These are phyloP conservation scores for Exserohilum turcica DNA, from an alignment of 2,329 filamentous ascomycete genomes.

Conservation along the genomic window DNA sequence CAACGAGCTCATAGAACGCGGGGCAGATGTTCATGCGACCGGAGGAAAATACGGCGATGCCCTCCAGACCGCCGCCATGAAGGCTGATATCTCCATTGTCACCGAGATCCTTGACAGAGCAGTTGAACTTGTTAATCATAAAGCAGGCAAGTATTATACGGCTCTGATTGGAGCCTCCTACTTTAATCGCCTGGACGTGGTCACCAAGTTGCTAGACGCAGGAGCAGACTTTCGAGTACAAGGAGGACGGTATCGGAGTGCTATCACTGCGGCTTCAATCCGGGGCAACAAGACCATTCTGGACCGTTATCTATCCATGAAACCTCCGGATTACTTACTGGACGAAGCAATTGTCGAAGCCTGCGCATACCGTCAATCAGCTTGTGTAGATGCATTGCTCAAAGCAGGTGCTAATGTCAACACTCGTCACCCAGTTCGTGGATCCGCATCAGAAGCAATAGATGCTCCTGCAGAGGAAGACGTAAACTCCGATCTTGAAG, in stretches of 20 bases:
- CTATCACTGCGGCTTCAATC: slow-evolving; percentile 25
- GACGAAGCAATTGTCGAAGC: slow-evolving; percentile 32
- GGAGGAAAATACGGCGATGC: slow-evolving; percentile 28
- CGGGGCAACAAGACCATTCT: slow-evolving; percentile 24
- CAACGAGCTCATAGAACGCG: slow-evolving; percentile 26
- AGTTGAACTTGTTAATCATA: slow-evolving; percentile 23
- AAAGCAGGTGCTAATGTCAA: slow-evolving; percentile 28
- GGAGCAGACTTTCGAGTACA: slow-evolving; percentile 26
- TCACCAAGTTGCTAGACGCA: slow-evolving; percentile 22
- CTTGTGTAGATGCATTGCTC: slow-evolving; percentile 25
- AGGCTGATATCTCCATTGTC: slow-evolving; percentile 21
- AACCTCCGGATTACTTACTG: slow-evolving; percentile 24
- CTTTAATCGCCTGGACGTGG: slow-evolving; percentile 22
- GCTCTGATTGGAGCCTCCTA: slow-evolving; percentile 32
- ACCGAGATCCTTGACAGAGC: slow-evolving; percentile 20
- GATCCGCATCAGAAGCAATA: slow-evolving; percentile 20
- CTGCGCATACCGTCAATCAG: slow-evolving; percentile 25
- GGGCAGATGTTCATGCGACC: slow-evolving; percentile 24
- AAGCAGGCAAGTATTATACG: slow-evolving; percentile 25
- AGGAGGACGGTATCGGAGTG: slow-evolving; percentile 24
- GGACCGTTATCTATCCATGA: slow-evolving; percentile 19
- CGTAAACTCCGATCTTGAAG: slow-evolving; percentile 27
- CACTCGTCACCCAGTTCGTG: slow-evolving; percentile 19
- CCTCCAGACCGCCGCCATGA: slow-evolving; percentile 22
- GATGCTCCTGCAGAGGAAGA: slow-evolving; percentile 15